These are phyloP conservation scores for Parafenestella ontariensis DNA, from an alignment of 2,329 filamentous ascomycete genomes.

Conservation along the genomic window DNA sequence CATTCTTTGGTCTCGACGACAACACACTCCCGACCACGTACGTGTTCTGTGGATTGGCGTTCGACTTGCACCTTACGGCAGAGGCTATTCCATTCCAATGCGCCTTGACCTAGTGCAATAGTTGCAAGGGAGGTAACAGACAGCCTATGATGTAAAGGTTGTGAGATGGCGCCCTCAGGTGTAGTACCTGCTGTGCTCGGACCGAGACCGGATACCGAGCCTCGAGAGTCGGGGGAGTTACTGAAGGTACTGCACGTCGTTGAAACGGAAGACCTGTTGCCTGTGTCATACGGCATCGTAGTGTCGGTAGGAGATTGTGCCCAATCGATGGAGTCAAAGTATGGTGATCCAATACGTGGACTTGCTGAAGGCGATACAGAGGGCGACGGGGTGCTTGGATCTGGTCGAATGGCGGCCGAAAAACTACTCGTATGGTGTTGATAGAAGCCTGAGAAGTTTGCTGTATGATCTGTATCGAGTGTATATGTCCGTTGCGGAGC, in stretches of 20 bases:
- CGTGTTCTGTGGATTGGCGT: slow-evolving; percentile 19
- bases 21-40: slow-evolving; percentile 1
- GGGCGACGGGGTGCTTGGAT: slow-evolving; percentile 13
- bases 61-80: slow-evolving; percentile 38
- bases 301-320: slow-evolving; percentile 13
- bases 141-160: slow-evolving; percentile 18
- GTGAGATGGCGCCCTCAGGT: slow-evolving; percentile 23
- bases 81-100: slow-evolving; percentile 40
- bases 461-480: slow-evolving; percentile 32
- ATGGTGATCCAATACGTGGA: slow-evolving; percentile 16
- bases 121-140: slow-evolving; percentile 32
- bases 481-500: slow-evolving; percentile 36
- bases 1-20: slow-evolving; percentile 24
- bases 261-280: slow-evolving; percentile 28
- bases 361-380: slow-evolving; percentile 20
- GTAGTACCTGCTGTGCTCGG: slow-evolving; percentile 28
- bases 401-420: slow-evolving; percentile 18
- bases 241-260: slow-evolving; percentile 24
- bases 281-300: not conserved
- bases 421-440: slow-evolving; percentile 17
- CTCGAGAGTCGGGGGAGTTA: slow-evolving; percentile 17
- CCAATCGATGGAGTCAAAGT: slow-evolving; percentile 27
- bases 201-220: slow-evolving; percentile 9
- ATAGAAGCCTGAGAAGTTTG: slow-evolving; percentile 23
- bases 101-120: slow-evolving; percentile 33